Evolutionary conservation across 129 eudicot genomes (phyloP), one percentile per base, ranked within the genome.

Genomic region (Scalesia atractyloides): DNA sequence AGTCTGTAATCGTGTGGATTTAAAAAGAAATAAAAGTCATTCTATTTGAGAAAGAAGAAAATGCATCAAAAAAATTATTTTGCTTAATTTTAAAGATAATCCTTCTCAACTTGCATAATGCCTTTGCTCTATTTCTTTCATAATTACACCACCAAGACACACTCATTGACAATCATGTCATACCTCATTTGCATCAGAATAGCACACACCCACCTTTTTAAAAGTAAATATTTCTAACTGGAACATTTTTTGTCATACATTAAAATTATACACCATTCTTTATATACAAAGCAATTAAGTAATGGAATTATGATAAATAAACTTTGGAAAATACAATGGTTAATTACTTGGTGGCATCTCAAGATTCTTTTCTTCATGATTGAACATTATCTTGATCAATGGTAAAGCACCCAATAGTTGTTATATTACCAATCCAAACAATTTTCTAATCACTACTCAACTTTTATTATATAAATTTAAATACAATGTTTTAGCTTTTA

Each of bases 111-210:
- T 22, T 14, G 53, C 75, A 56, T 53, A 11, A 15, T 54, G 19
- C 5, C 64, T 53, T 52, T 69, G 61, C 17, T 67, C 58, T n/a
- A 34, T 49, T 49, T 52, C 73, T 8, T 33, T 67, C 53, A 54
- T 4, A 41, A 56, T 57, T 57, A 56, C 66, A 70, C 61, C 43
- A 57, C 75, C 24, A 39, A 41, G 10, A 41, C 9, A 37, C 53
- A 70, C 34, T 36, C 19, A 70, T 19, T 70, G 39, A 39, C 75
- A 37, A 8, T 61, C 12, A 19, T n/a, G 39, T 24, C 65, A 18
- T 19, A 41, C 76, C 18, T 53, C 64, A 36, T 18, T 11, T 70
- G 64, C 64, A 52, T 70, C 64, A 70, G 8, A 53, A 50, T 30
- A 17, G 18, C 66, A 39, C 61, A 37, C 41, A 20, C 53, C 41